Conservation (phyloP, 1,284 basidiomycete species). For the Microstroma glucosiphilum region DNA sequence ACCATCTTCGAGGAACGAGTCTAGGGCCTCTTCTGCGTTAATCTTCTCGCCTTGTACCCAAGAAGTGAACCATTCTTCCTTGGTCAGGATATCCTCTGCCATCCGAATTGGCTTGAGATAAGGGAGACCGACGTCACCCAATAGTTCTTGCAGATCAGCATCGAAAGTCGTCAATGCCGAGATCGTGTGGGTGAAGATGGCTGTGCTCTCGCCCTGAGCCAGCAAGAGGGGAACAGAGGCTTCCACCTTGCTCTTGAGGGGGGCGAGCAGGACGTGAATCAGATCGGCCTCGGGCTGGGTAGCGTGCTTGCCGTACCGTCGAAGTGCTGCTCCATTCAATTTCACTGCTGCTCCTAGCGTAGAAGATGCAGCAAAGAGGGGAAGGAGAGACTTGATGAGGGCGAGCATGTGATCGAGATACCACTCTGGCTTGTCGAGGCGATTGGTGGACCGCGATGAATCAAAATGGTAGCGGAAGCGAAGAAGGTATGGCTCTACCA, state of each 20-base stretch:
- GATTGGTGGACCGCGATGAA: constrained; percentile 74
- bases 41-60: constrained; percentile 61
- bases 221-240: constrained; percentile 64
- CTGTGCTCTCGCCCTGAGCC: constrained; percentile 58
- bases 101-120: constrained; percentile 17
- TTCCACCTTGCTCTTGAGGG: constrained; percentile 33
- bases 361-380: constrained; percentile 61
- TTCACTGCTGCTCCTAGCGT: background rate
- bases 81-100: constrained; percentile 69
- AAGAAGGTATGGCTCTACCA: constrained; percentile 75
- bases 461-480: constrained; percentile 97
- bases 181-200: constrained; percentile 86
- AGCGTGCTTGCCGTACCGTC: background rate
- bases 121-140: constrained; percentile 17
- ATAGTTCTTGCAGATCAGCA: constrained; percentile 57
- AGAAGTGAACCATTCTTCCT: constrained; percentile 77
- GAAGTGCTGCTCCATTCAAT: background rate
- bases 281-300: constrained; percentile 25
- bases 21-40: constrained; percentile 74
- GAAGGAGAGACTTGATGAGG: constrained; percentile 52
- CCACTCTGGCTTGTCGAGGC: constrained; percentile 95
- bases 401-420: constrained; percentile 86
- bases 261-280: constrained; percentile 33
- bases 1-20: constrained; percentile 68
- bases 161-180: constrained; percentile 88